Conservation (phyloP, 1,284 basidiomycete species). For the Moesziomyces antarcticus region DNA sequence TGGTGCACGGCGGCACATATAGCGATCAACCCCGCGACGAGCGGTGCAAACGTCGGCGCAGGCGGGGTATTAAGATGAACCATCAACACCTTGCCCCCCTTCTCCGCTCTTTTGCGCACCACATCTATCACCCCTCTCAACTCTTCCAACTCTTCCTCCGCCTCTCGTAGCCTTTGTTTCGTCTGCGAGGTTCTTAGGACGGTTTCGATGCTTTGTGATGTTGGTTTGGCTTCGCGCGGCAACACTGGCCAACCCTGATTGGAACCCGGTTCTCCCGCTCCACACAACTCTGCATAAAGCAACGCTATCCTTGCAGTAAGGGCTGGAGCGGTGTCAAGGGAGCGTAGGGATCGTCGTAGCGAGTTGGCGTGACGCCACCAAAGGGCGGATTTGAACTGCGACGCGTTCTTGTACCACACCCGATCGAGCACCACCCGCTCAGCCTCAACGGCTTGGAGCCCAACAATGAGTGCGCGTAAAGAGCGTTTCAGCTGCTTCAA, state of each 20-base stretch:
- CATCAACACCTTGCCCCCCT: conserved; percentile 3
- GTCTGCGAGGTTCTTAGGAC: too few relatives aligned
- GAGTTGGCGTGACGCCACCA: conserved; percentile 24
- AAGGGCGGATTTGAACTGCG: conserved; percentile 22
- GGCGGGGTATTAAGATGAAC: conserved; percentile 40
- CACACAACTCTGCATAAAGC: neutral
- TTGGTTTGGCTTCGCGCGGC: neutral
- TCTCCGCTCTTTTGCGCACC: neutral
- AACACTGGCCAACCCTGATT: neutral
- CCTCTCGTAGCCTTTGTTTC: neutral
- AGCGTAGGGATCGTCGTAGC: conserved; percentile 5
- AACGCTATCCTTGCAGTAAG: neutral
- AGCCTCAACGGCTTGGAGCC: neutral
- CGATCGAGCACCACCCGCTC: conserved; percentile 12
- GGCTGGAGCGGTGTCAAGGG: neutral
- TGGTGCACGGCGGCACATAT: conserved; percentile 4
- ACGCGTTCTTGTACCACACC: conserved; percentile 39
- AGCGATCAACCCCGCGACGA: conserved; percentile 12
- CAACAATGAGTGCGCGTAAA: conserved; percentile 1
- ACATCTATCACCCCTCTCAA: neutral
- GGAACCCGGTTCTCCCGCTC: neutral
- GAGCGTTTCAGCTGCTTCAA: conserved; percentile 3
- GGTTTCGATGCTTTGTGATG: neutral
- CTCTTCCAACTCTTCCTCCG: neutral
- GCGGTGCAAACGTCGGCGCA: conserved; percentile 38